Percentiles rank a stretch among this genome's conserved stretches.
These are phyloP conservation scores for Chlorella sp. DNA, from an alignment of 139 green algal genomes.

Conservation along the genomic window DNA sequence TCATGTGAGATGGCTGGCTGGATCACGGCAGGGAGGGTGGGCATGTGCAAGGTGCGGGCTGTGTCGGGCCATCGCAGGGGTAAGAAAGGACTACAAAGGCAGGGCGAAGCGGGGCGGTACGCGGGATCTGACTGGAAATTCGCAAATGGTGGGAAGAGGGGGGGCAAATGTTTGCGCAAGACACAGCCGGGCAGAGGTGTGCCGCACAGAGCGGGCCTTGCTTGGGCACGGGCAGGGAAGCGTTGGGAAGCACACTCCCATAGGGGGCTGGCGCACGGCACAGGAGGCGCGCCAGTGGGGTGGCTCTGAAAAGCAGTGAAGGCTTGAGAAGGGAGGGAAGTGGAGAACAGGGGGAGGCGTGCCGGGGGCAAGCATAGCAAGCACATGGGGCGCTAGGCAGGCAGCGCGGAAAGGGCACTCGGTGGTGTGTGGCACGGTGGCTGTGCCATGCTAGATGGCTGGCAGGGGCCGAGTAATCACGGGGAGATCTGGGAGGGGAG, in stretches of 20 bases:
- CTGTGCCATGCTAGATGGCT: no score
- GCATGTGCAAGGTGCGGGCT: no score
- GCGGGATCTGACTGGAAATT: not conserved
- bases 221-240: no score
- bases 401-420: not conserved
- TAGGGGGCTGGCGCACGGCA: not conserved
- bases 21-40: no score
- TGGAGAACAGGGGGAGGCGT: not conserved
- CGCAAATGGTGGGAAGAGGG: not conserved
- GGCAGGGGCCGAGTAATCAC: no score
- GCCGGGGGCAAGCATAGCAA: not conserved
- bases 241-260: not conserved
- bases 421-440: no score
- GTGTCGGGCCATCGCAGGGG: no score
- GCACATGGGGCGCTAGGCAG: not conserved
- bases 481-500: no score
- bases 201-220: not conserved
- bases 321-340: not conserved
- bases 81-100: no score
- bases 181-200: not conserved
- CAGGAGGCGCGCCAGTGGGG: not conserved
- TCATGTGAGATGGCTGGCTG: no score
- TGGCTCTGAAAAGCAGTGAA: not conserved
- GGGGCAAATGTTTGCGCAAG: not conserved
- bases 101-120: not conserved